These are phyloP conservation scores for Samsoniella hepiali DNA, from an alignment of 2,329 filamentous ascomycete genomes.

Conservation along the genomic window DNA sequence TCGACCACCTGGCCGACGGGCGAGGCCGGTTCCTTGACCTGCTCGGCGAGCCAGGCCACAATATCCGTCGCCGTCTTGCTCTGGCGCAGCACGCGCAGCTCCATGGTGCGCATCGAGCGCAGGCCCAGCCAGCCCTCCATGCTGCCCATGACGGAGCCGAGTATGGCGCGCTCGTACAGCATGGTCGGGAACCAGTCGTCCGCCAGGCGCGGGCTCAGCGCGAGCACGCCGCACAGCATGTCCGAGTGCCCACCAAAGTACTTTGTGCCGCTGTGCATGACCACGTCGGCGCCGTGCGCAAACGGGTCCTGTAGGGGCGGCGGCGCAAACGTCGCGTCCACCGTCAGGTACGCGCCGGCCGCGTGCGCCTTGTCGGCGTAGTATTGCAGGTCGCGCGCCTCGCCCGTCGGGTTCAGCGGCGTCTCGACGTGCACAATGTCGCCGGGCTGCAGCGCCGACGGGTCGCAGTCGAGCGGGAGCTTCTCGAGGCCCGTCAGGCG, in stretches of 20 bases:
- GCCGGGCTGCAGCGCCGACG: conserved; percentile 65
- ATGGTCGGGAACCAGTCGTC: conserved; percentile 60
- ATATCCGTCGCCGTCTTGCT: conserved; percentile 65
- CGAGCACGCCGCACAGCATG: conserved; percentile 82
- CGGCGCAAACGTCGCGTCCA: conserved; percentile 91
- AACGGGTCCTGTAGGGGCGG: conserved; percentile 89
- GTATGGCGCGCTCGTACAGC: conserved; percentile 64
- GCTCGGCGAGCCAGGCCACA: conserved; percentile 65
- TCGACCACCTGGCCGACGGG: conserved; percentile 53
- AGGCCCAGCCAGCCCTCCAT: conserved; percentile 92
- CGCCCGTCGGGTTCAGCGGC: conserved; percentile 85
- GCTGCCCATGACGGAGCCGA: conserved; percentile 84
- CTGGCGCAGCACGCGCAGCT: conserved; percentile 77
- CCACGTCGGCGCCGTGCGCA: conserved; percentile 71
- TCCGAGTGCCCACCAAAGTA: conserved; percentile 96
- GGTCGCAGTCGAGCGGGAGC: conserved; percentile 66
- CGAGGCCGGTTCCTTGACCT: conserved; percentile 39
- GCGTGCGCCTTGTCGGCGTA: conserved; percentile 72
- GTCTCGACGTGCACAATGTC: conserved; percentile 92
- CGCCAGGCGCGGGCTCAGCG: conserved; percentile 49
- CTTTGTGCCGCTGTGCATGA: conserved; percentile 94
- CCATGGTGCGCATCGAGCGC: conserved; percentile 78
- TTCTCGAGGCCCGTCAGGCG: conserved; percentile 73
- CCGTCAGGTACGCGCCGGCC: conserved; percentile 70
- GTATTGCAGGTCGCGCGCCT: conserved; percentile 67